Evolutionary conservation across 495 filamentous ascomycete genomes (phyloP).

Genomic region (Podospora anserina): DNA sequence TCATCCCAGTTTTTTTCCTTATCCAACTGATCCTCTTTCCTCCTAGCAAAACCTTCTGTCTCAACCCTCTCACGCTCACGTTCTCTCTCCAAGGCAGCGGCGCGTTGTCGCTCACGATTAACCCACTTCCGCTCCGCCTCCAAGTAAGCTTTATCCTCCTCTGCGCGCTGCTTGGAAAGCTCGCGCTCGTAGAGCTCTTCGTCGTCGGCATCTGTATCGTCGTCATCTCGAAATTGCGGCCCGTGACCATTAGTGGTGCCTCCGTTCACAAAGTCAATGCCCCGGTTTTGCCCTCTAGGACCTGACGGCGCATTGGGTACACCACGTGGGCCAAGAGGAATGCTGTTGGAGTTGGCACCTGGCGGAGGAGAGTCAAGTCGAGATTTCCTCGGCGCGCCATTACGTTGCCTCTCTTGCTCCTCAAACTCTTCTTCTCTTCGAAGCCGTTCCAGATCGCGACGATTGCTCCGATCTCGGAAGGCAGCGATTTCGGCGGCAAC

Average conservation of each 20-base stretch:
- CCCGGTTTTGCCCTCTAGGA: conserved; percentile 57
- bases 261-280: conserved; percentile 81
- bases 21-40: conserved; percentile 60
- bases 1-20: conserved; percentile 83
- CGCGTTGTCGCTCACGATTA: conserved; percentile 78
- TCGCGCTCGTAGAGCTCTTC: conserved; percentile 76
- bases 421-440: conserved; percentile 89
- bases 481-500: conserved; percentile 92
- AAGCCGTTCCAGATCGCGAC: conserved; percentile 82
- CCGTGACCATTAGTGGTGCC: conserved; percentile 56
- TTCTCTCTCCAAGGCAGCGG: conserved; percentile 80
- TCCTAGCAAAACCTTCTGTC: conserved; percentile 58
- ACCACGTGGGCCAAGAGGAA: conserved; percentile 81
- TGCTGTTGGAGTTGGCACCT: conserved; percentile 51
- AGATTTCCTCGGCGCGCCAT: conserved; percentile 59
- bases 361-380: conserved; percentile 69
- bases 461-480: conserved; percentile 86
- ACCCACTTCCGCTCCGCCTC: conserved; percentile 88
- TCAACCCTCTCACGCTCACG: conserved; percentile 74
- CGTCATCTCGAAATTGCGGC: conserved; percentile 62
- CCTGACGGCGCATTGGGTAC: conserved; percentile 77
- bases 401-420: conserved; percentile 74
- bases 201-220: conserved; percentile 86
- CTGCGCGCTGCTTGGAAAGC: conserved; percentile 64
- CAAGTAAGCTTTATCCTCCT: conserved; percentile 75